phyloP scores from a whole-genome alignment of 2,329 filamentous ascomycete genomes.

The Aspergillus sp. region DNA sequence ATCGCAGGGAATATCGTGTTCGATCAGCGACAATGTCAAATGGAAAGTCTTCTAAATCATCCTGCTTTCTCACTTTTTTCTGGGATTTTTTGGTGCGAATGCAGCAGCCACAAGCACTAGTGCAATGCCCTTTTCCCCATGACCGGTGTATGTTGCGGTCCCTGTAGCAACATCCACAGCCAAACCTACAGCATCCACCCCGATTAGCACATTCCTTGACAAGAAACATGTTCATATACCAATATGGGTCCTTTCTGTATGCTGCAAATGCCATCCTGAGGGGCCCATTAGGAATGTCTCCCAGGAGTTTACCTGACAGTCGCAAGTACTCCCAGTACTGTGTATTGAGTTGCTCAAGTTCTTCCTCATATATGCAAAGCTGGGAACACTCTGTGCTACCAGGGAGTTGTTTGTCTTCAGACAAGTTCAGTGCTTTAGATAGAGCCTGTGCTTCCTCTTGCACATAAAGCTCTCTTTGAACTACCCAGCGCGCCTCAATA shows the following conservation, averaged over 20 bases:
- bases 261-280: neutral
- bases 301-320: neutral
- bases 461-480: neutral
- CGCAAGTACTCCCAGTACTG: neutral
- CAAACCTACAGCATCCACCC: slow-evolving; percentile 6
- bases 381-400: too few relatives aligned
- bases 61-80: neutral
- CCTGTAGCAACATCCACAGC: slow-evolving; percentile 3
- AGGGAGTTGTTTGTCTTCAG: neutral
- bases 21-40: neutral
- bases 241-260: neutral
- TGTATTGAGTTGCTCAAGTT: neutral
- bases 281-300: neutral
- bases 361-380: neutral
- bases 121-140: neutral
- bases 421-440: neutral
- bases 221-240: neutral
- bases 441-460: neutral
- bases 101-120: neutral
- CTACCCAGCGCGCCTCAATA: neutral
- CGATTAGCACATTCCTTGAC: slow-evolving; percentile 4
- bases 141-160: neutral
- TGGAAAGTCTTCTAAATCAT: neutral
- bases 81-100: neutral
- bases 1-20: neutral